A percentile compares a stretch with the other conserved stretches of the same genome.
phyloP scores from a whole-genome alignment of 2,329 filamentous ascomycete species.

The Phialophora verrucosa region DNA sequence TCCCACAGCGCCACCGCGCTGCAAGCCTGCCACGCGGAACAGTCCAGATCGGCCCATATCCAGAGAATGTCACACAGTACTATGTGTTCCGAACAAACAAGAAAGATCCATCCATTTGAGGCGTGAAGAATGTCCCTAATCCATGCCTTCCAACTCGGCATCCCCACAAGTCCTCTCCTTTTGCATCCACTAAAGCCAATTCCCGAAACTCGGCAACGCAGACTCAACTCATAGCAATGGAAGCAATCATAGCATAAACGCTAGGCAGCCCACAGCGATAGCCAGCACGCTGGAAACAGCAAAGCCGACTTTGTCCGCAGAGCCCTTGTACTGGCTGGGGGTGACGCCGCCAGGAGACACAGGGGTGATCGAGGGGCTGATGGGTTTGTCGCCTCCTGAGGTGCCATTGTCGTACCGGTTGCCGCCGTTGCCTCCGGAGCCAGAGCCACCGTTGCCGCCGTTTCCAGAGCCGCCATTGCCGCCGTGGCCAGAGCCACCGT shows the following conservation, averaged over 20 bases:
- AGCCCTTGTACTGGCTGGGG: constrained; percentile 10
- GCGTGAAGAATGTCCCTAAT: background rate
- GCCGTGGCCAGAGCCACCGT: background rate
- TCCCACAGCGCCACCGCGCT: background rate
- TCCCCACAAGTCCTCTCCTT: constrained; percentile 5
- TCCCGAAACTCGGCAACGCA: background rate
- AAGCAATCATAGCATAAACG: constrained; percentile 28
- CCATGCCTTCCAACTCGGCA: background rate
- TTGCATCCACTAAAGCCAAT: background rate
- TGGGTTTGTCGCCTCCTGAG: constrained; percentile 16
- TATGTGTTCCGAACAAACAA: constrained; percentile 17
- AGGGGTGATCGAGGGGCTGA: constrained; percentile 29
- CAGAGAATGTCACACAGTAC: constrained; percentile 10
- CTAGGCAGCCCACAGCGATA: constrained; percentile 27
- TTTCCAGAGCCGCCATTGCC: constrained; percentile 10
- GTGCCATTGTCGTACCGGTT: constrained; percentile 9
- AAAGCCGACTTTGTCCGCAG: constrained; percentile 18
- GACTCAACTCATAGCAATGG: background rate
- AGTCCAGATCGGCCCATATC: background rate
- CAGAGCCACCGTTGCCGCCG: background rate
- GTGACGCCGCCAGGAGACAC: constrained; percentile 4
- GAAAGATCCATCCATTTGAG: constrained; percentile 11
- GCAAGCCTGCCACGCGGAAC: background rate
- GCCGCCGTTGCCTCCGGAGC: constrained; percentile 22
- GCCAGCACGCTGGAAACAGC: constrained; percentile 29